phyloP scores from a whole-genome alignment of 805 yeast genomes.

The Yamadazyma sp. region DNA sequence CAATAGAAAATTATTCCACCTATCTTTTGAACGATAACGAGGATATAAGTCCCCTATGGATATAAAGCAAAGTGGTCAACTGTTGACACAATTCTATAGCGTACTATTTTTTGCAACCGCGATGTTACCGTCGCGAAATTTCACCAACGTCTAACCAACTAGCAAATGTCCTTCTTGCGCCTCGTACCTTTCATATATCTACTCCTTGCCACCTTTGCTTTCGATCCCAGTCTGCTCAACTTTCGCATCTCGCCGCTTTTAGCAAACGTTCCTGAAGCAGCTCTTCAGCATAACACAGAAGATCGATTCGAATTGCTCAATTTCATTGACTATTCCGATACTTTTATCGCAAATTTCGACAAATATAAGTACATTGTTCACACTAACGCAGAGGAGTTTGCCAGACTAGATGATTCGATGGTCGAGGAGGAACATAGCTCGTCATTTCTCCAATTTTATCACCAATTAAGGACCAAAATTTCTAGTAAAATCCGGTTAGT shows the following conservation, averaged over 20 bases:
- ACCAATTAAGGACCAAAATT: neutral
- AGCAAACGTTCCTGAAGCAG: slow-evolving; percentile 11
- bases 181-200: neutral
- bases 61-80: too few species aligned
- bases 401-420: slow-evolving; percentile 4
- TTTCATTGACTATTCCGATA: slow-evolving; percentile 9
- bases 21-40: too few species aligned
- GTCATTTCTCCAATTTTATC: slow-evolving; percentile 1
- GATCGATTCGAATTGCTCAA: slow-evolving; percentile 5
- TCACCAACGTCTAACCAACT: too few species aligned
- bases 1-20: too few species aligned
- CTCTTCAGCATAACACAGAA: neutral
- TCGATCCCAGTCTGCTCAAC: slow-evolving; percentile 7
- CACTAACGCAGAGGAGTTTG: slow-evolving; percentile 6
- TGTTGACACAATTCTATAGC: too few species aligned
- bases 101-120: too few species aligned
- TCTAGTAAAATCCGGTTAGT: slow-evolving; percentile 1
- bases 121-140: too few species aligned
- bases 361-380: slow-evolving; percentile 10
- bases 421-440: neutral
- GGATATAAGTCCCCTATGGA: too few species aligned
- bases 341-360: slow-evolving; percentile 11
- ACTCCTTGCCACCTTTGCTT: neutral
- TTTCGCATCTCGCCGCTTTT: slow-evolving; percentile 8
- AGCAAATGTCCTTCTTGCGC: neutral